Evolutionary conservation across 306 rosid species (phyloP), one percentile per base, ranked within the genome.

Genomic region (Vigna unguiculata): DNA sequence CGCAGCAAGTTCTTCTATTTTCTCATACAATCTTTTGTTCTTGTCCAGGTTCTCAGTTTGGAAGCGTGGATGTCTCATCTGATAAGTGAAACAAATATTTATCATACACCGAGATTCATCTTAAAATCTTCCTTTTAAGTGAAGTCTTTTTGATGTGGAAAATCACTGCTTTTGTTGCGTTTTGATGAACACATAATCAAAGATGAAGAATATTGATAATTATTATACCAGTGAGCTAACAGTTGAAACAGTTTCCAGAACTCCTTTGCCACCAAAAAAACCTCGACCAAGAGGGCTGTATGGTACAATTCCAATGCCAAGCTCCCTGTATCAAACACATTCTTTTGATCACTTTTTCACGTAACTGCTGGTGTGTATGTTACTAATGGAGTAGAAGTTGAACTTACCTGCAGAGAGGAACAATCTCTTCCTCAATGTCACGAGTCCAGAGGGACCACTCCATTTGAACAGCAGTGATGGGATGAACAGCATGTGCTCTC

Each of bases 211-310:
- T 20, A 58, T 38, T 21, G 38, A 25, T 55, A 55, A 57, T 20
- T 48, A 49, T 32, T 51, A 21, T 87, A 90, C 96, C 93, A 85
- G 58, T 6, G 3, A 24, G 47, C 88, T 85, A 60, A 75, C 72
- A 30, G 32, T 28, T 4, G 96, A 65, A 53, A 86, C 16, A 57
- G 45, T 81, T 75, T 93, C 96, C 36, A 82, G 63, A 66, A 87
- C 79, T 21, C 83, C 93, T 85, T 65, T 93, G 74, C 97, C 97
- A 15, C 89, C 96, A 40, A 93, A 90, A 46, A 93, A 89, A 2
- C 94, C 97, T 36, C 89, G 86, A 14, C 97, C 96, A 36, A 93
- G 92, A 71, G 97, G 96, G 72, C 96, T 86, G 52, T 87, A 90
- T 2, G 97, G 89, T 46, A 90, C 97, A 66, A 90, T 85, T 45